Percentiles rank a stretch among this genome's conserved stretches.
These are phyloP conservation scores for Verticillium klebahnii DNA, from an alignment of 2,329 filamentous ascomycete genomes.

Conservation along the genomic window DNA sequence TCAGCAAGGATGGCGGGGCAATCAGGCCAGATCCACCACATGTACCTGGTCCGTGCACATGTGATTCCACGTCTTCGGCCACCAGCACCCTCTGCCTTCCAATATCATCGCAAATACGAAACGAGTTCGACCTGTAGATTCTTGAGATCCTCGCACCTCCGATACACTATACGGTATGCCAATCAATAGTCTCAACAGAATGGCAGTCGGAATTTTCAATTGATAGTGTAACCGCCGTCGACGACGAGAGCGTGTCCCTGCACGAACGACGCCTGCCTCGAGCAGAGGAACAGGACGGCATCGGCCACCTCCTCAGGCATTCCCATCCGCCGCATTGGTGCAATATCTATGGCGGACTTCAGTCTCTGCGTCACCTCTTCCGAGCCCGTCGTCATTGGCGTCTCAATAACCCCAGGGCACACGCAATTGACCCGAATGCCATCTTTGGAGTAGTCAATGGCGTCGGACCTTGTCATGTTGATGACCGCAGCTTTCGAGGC, in stretches of 20 bases:
- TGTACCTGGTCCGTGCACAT: neutral
- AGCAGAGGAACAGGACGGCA: constrained; percentile 44
- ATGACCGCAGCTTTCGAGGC: constrained; percentile 55
- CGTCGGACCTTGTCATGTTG: constrained; percentile 51
- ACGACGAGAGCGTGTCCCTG: constrained; percentile 48
- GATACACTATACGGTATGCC: too few species aligned
- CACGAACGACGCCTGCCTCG: constrained; percentile 42
- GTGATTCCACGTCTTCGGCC: neutral
- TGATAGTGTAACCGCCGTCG: constrained; percentile 49
- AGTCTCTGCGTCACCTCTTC: constrained; percentile 32
- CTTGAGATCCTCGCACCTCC: too few species aligned
- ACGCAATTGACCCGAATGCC: constrained; percentile 49
- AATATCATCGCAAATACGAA: neutral
- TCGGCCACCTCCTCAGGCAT: constrained; percentile 44
- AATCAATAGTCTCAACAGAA: too few species aligned
- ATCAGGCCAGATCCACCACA: neutral
- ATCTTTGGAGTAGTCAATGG: constrained; percentile 47
- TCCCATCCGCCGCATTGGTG: constrained; percentile 48
- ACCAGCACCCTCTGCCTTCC: neutral
- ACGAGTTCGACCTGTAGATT: neutral
- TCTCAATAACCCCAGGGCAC: constrained; percentile 59
- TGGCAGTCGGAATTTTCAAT: constrained; percentile 16
- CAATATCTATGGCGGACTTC: constrained; percentile 36
- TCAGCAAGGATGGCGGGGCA: neutral
- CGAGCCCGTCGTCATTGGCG: constrained; percentile 38